Conservation (phyloP, 2,329 filamentous ascomycete genomes). For the Penicillium aurantiogriseum region DNA sequence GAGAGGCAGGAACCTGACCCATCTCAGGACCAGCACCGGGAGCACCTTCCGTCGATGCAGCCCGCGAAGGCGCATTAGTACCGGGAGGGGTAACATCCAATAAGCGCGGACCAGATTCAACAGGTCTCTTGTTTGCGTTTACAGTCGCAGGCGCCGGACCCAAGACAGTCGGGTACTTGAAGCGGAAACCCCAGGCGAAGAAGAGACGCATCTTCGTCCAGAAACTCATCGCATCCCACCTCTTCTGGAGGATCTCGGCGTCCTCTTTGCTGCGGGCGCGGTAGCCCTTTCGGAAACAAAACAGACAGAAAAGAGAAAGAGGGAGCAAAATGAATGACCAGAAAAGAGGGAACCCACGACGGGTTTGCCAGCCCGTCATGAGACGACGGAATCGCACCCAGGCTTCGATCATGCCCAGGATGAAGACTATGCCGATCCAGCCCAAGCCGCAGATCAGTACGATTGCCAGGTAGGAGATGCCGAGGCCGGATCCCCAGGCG, state of each 20-base stretch:
- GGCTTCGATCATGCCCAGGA: constrained; percentile 31
- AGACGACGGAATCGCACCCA: constrained; percentile 34
- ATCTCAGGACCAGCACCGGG: constrained; percentile 10
- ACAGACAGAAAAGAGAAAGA: constrained; percentile 22
- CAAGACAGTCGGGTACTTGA: constrained; percentile 30
- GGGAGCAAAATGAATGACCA: constrained; percentile 29
- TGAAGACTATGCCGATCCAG: constrained; percentile 29
- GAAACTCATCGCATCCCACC: constrained; percentile 28
- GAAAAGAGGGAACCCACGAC: constrained; percentile 32
- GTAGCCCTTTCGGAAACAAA: constrained; percentile 29
- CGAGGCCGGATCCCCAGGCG: constrained; percentile 12
- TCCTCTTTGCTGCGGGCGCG: constrained; percentile 29
- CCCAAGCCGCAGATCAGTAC: constrained; percentile 25
- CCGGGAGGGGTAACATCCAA: constrained; percentile 9
- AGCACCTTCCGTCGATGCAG: not conserved
- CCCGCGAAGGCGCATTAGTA: not conserved
- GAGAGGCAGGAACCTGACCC: not conserved
- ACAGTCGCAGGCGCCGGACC: constrained; percentile 28
- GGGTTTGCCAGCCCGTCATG: constrained; percentile 36
- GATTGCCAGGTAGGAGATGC: constrained; percentile 28
- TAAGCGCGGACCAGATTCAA: constrained; percentile 17
- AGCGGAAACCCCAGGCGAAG: constrained; percentile 32
- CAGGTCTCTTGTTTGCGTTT: constrained; percentile 22
- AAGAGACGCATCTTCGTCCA: constrained; percentile 29
- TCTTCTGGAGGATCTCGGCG: constrained; percentile 23